Percentiles rank a stretch among this genome's conserved stretches.
phyloP scores from a whole-genome alignment of 1,139 yeast species.

The Nakaseomyces sp. region DNA sequence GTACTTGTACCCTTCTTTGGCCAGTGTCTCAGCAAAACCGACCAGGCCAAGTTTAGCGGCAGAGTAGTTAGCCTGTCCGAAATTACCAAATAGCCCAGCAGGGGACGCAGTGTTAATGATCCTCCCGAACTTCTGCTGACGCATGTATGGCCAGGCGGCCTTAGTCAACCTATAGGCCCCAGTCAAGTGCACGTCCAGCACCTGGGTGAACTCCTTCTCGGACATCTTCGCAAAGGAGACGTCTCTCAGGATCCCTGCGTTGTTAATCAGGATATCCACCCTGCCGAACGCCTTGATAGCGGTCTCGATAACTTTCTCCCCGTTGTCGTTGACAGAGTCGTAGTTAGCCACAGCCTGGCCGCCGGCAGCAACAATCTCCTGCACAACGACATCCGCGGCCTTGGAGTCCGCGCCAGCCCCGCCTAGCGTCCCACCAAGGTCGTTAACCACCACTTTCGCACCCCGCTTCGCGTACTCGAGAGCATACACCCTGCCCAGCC shows the following conservation, averaged over 20 bases:
- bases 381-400: slow-evolving; percentile 86
- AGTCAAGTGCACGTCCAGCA: slow-evolving; percentile 76
- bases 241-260: slow-evolving; percentile 85
- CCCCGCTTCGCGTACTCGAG: slow-evolving; percentile 82
- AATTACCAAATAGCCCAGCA: slow-evolving; percentile 93
- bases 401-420: slow-evolving; percentile 58
- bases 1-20: slow-evolving; percentile 84
- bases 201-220: slow-evolving; percentile 69
- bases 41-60: slow-evolving; percentile 88
- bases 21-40: slow-evolving; percentile 88
- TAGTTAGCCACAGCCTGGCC: slow-evolving; percentile 91
- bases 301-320: slow-evolving; percentile 76
- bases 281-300: slow-evolving; percentile 84
- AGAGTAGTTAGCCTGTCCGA: slow-evolving; percentile 93
- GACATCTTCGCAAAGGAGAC: slow-evolving; percentile 66
- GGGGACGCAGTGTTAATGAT: slow-evolving; percentile 90
- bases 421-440: slow-evolving; percentile 73
- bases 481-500: slow-evolving; percentile 85
- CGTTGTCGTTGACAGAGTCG: slow-evolving; percentile 77
- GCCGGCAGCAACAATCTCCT: slow-evolving; percentile 63
- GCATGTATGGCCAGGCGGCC: slow-evolving; percentile 91
- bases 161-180: slow-evolving; percentile 81
- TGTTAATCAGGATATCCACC: slow-evolving; percentile 82
- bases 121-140: slow-evolving; percentile 79
- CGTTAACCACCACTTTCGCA: slow-evolving; percentile 87